phyloP scores from a whole-genome alignment of 768 basidiomycete species.

The Clitopilus passeckerianus region DNA sequence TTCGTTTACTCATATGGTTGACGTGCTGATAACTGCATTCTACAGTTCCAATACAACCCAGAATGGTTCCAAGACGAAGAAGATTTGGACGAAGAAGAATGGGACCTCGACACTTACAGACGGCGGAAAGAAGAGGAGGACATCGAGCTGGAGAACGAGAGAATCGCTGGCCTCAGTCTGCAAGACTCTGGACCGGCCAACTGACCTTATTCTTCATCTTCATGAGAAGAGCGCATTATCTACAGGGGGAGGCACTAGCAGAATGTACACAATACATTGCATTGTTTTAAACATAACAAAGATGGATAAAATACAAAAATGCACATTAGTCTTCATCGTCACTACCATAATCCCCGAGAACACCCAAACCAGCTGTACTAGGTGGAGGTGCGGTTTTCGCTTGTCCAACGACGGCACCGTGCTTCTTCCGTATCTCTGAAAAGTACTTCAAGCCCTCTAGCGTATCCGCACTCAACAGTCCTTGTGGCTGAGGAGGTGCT shows the following conservation, averaged over 20 bases:
- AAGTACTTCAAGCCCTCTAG: constrained; percentile 90
- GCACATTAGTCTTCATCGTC: constrained; percentile 47
- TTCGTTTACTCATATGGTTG: constrained; percentile 4
- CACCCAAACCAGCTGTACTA: constrained; percentile 40
- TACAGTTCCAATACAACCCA: constrained; percentile 91
- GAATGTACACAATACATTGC: not conserved
- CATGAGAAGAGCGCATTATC: no score
- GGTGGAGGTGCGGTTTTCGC: constrained; percentile 26
- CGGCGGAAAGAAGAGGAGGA: constrained; percentile 60
- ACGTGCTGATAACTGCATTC: constrained; percentile 3
- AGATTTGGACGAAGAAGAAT: constrained; percentile 47
- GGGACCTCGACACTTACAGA: constrained; percentile 60
- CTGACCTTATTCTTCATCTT: no score
- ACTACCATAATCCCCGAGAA: constrained; percentile 75
- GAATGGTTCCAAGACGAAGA: constrained; percentile 88
- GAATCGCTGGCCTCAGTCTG: constrained; percentile 43
- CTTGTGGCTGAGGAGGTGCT: constrained; percentile 34
- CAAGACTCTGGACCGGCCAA: constrained; percentile 16
- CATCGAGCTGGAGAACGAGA: constrained; percentile 42
- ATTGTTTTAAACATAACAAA: not conserved
- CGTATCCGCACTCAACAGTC: constrained; percentile 79
- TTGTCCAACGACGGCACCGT: constrained; percentile 31
- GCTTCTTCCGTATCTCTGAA: constrained; percentile 76
- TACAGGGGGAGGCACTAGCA: no score
- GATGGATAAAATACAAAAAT: not conserved